These are phyloP conservation scores for Penicillium ucsense DNA, from an alignment of 495 filamentous ascomycete genomes.

Conservation along the genomic window DNA sequence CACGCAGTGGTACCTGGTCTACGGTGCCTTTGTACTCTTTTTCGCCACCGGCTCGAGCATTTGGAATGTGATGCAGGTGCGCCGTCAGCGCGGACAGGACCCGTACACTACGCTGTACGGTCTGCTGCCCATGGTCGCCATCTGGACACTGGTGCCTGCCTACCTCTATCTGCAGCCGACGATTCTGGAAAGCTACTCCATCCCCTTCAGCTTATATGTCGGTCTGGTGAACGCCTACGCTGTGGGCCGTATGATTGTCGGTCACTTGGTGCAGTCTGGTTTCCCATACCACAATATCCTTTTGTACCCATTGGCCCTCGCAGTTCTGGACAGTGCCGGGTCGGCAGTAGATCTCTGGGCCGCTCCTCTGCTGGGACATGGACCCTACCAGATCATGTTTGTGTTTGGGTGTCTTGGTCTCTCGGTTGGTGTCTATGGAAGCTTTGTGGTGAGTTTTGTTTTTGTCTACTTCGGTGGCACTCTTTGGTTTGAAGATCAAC, in stretches of 20 bases:
- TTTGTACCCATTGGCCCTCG: conserved; percentile 57
- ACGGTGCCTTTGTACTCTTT: conserved; percentile 71
- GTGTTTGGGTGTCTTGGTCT: conserved; percentile 75
- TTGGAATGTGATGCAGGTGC: conserved; percentile 71
- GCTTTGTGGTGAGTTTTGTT: conserved; percentile 62
- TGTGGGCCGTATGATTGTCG: conserved; percentile 90
- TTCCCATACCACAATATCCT: conserved; percentile 85
- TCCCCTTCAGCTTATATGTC: conserved; percentile 80
- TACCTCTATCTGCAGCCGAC: conserved; percentile 79
- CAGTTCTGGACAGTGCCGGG: conserved; percentile 68
- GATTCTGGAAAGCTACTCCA: conserved; percentile 69
- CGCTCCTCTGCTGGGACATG: conserved; percentile 56
- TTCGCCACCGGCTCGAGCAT: conserved; percentile 69
- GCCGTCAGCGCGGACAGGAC: conserved; percentile 60
- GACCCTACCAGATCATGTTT: conserved; percentile 73
- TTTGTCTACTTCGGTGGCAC: not conserved
- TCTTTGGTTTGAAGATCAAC: not conserved
- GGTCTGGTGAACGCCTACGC: conserved; percentile 87
- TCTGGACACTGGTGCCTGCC: conserved; percentile 62
- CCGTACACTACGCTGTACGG: conserved; percentile 66
- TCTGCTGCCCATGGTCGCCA: conserved; percentile 64
- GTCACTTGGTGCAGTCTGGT: conserved; percentile 71
- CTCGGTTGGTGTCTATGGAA: conserved; percentile 80
- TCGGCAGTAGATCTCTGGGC: conserved; percentile 70
- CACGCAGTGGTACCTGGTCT: conserved; percentile 89